Conservation (phyloP, 192 early-diverging fungal species). For the Coemansia sp. region DNA sequence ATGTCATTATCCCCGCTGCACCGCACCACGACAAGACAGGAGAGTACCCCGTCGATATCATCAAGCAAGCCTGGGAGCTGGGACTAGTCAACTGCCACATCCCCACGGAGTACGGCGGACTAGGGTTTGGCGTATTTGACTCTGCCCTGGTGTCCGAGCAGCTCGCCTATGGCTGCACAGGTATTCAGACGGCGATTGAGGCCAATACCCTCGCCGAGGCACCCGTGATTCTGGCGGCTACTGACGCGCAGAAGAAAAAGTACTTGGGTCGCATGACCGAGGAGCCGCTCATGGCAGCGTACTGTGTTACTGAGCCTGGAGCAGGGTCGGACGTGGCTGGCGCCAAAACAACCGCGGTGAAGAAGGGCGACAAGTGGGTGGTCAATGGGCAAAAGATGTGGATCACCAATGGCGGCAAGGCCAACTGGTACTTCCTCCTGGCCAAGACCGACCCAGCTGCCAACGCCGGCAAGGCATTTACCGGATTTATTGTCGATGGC, state of each 20-base stretch:
- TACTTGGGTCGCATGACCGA: constrained; percentile 97
- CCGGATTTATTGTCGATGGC: constrained; percentile 94
- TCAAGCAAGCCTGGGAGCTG: constrained; percentile 90
- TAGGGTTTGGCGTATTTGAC: constrained; percentile 87
- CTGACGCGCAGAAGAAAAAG: constrained; percentile 90
- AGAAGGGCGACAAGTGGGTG: constrained; percentile 78
- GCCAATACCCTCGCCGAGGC: constrained; percentile 95
- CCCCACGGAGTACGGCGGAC: constrained; percentile 80
- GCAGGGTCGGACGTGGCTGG: constrained; percentile 79
- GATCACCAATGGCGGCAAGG: constrained; percentile 96
- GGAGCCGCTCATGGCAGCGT: constrained; percentile 93
- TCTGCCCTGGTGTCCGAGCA: constrained; percentile 88
- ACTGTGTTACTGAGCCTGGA: constrained; percentile 84
- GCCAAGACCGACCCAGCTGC: constrained; percentile 84
- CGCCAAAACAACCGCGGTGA: constrained; percentile 65
- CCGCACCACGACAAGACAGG: constrained; percentile 93
- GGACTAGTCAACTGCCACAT: constrained; percentile 92
- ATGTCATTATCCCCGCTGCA: constrained; percentile 88
- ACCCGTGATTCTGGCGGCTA: constrained; percentile 85
- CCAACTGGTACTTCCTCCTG: constrained; percentile 97
- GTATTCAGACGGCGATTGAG: constrained; percentile 96
- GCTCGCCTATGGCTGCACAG: constrained; percentile 90
- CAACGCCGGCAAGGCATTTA: constrained; percentile 83
- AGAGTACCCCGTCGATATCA: constrained; percentile 84
- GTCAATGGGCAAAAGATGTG: constrained; percentile 95